Percentiles rank a stretch among this genome's conserved stretches.
Conservation (phyloP, 2,329 filamentous ascomycete genomes). For the Aspergillus caelatus region DNA sequence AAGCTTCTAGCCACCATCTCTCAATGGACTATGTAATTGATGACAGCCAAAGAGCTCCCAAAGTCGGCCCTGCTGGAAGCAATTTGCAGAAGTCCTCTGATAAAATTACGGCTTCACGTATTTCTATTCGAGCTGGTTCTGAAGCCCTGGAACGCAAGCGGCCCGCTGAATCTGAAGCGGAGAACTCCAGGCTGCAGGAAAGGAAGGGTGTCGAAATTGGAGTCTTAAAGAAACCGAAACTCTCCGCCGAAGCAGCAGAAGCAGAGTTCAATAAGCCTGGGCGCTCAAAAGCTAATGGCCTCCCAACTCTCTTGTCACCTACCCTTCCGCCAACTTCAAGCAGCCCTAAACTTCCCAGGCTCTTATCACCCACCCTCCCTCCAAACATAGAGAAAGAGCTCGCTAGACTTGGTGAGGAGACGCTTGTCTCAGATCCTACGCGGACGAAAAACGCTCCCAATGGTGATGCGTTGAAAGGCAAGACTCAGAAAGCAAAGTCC, state of each 20-base stretch:
- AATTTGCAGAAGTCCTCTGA: conserved; percentile 18
- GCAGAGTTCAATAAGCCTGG: conserved; percentile 25
- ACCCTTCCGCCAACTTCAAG: conserved; percentile 47
- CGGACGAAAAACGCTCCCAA: conserved; percentile 21
- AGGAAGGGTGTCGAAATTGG: conserved; percentile 27
- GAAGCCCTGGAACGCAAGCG: conserved; percentile 32
- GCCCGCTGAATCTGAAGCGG: conserved; percentile 26
- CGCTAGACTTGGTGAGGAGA: conserved; percentile 43
- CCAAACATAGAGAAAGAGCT: conserved; percentile 58
- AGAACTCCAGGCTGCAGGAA: conserved; percentile 17
- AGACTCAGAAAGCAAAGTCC: conserved; percentile 19
- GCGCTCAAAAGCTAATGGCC: conserved; percentile 26
- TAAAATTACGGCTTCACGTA: conserved; percentile 15
- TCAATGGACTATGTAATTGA: conserved; percentile 21
- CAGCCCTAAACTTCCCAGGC: conserved; percentile 49
- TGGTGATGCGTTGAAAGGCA: conserved; percentile 24
- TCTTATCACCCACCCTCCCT: conserved; percentile 62
- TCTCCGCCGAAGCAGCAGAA: conserved; percentile 43
- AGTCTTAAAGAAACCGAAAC: conserved; percentile 43
- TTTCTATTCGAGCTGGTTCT: conserved; percentile 15
- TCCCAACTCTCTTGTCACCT: conserved; percentile 43
- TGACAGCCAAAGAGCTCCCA: conserved; percentile 24
- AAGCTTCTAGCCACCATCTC: conserved; percentile 20
- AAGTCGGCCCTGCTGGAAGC: conserved; percentile 20
- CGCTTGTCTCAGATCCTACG: conserved; percentile 21